A percentile compares a stretch with the other conserved stretches of the same genome.
These are phyloP conservation scores for Hura crepitans DNA, from an alignment of 441 rosid genomes.

Conservation along the genomic window DNA sequence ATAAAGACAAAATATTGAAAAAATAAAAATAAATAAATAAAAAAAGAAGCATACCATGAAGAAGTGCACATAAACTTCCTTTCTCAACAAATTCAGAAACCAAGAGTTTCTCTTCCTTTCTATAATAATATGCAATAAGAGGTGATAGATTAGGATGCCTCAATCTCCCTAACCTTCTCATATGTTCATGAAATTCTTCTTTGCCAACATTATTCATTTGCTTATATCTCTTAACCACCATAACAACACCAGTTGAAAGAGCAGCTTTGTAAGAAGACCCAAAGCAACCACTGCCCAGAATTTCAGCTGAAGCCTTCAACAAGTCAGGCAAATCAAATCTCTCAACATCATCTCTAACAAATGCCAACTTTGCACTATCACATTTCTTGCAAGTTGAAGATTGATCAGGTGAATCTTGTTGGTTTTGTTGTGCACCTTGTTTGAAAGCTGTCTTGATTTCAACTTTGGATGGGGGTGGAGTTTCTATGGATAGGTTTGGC, in stretches of 20 bases:
- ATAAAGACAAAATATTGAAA: too few species aligned
- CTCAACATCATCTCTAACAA: conserved; percentile 54
- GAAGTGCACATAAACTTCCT: conserved; percentile 72
- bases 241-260: conserved; percentile 32
- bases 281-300: conserved; percentile 82
- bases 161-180: conserved; percentile 71
- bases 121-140: conserved; percentile 71
- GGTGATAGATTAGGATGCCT: conserved; percentile 66
- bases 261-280: conserved; percentile 84
- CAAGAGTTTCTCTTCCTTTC: conserved; percentile 88
- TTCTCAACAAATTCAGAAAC: conserved; percentile 49
- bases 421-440: conserved; percentile 23
- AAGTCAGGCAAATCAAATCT: conserved; percentile 69
- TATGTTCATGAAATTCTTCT: conserved; percentile 80
- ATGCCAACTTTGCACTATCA: conserved; percentile 46
- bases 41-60: conserved; percentile 53
- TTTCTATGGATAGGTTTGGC: conserved; percentile 21
- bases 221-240: conserved; percentile 90
- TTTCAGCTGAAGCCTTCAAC: conserved; percentile 82
- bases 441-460: conserved; percentile 33
- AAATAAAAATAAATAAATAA: background rate
- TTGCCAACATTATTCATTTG: conserved; percentile 75
- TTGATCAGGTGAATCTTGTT: conserved; percentile 16
- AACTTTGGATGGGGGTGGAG: conserved; percentile 34
- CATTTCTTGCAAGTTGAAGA: conserved; percentile 15